Evolutionary conservation across 164 flowering plant species (phyloP).

Genomic region (Stephania cephalantha): DNA sequence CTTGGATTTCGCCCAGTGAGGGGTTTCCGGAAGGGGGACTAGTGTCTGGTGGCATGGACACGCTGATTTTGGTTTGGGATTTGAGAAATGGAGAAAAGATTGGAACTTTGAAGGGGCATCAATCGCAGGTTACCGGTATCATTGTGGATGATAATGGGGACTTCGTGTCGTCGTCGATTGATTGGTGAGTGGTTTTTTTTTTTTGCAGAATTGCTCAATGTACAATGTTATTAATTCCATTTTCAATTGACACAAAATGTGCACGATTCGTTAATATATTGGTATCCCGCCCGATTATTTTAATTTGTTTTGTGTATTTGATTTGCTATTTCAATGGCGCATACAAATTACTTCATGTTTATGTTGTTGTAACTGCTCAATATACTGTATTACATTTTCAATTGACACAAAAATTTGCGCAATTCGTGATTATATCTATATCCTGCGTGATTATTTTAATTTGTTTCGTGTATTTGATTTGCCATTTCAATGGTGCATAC

Average conservation of each 20-base stretch:
- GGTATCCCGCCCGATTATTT: too few relatives aligned
- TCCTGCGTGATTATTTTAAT: not conserved
- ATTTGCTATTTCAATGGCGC: not conserved
- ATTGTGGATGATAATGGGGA: conserved; percentile 52
- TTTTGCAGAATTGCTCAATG: too few relatives aligned
- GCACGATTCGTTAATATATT: too few relatives aligned
- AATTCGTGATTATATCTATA: not conserved
- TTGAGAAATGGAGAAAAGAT: conserved; percentile 60
- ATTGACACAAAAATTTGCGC: too few relatives aligned
- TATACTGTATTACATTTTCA: too few relatives aligned
- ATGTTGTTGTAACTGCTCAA: not conserved
- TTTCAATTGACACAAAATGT: too few relatives aligned
- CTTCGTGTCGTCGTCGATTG: conserved; percentile 73
- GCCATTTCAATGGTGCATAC: not conserved
- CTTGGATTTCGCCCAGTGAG: conserved; percentile 70
- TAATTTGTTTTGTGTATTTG: not conserved
- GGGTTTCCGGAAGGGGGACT: conserved; percentile 69
- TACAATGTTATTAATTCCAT: too few relatives aligned
- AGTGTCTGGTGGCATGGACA: conserved; percentile 98
- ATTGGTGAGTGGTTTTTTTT: conserved; percentile 41
- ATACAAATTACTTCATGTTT: not conserved
- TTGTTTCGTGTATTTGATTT: not conserved
- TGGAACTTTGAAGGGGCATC: conserved; percentile 72
- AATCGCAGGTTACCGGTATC: conserved; percentile 76
- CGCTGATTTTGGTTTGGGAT: conserved; percentile 75